phyloP scores from a whole-genome alignment of 768 basidiomycete genomes.

The Hericium erinaceus region DNA sequence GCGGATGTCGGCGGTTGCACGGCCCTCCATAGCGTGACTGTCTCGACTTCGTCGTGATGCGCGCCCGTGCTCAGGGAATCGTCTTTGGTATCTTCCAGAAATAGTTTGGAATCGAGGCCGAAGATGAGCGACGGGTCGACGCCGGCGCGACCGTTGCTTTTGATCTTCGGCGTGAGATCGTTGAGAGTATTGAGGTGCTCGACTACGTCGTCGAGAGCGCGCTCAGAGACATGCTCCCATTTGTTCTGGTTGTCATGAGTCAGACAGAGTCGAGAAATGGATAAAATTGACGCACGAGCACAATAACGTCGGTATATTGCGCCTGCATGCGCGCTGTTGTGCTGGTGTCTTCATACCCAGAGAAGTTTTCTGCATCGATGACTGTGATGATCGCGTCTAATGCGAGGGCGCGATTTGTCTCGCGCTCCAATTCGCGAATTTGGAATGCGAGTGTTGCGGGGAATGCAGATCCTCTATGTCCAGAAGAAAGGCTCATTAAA shows the following conservation, averaged over 20 bases:
- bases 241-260: slow-evolving; percentile 51
- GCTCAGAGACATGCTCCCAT: slow-evolving; percentile 78
- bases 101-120: slow-evolving; percentile 82
- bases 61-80: slow-evolving; percentile 14
- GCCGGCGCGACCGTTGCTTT: slow-evolving; percentile 50
- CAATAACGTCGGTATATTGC: slow-evolving; percentile 87
- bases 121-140: slow-evolving; percentile 78
- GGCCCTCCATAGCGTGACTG: slow-evolving; percentile 51
- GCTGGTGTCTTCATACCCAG: slow-evolving; percentile 86
- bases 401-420: slow-evolving; percentile 65
- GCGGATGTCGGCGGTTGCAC: slow-evolving; percentile 1
- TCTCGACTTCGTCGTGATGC: slow-evolving; percentile 85
- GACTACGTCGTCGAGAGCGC: slow-evolving; percentile 69
- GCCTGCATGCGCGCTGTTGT: slow-evolving; percentile 92
- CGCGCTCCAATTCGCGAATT: slow-evolving; percentile 79
- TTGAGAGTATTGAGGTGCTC: slow-evolving; percentile 88
- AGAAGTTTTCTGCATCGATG: slow-evolving; percentile 85
- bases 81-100: slow-evolving; percentile 23
- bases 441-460: slow-evolving; percentile 94
- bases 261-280: not conserved
- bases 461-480: slow-evolving; percentile 78
- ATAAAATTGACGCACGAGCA: slow-evolving; percentile 50
- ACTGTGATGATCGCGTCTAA: slow-evolving; percentile 91
- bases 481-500: not conserved
- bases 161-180: slow-evolving; percentile 81